Base-by-base conservation (phyloP, 179 eudicot species). In the Vitellaria paradoxa region DNA sequence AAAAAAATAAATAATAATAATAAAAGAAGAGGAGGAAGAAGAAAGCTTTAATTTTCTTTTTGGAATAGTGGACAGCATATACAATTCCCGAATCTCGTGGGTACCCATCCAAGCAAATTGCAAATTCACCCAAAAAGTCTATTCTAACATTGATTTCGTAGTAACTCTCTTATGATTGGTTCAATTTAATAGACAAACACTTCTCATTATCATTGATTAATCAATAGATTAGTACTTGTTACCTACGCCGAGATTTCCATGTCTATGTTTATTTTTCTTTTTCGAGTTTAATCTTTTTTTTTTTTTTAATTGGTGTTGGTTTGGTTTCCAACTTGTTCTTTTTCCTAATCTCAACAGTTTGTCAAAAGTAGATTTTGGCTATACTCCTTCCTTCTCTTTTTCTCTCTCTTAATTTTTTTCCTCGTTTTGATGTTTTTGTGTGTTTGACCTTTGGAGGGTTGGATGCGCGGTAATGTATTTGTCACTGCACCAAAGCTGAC, bases 401-500 rank as follows among this genome's bases (percentile, higher is more conserved):
- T 23, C 23, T 18, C 12, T 8, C 23, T 42, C 8, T 57, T 17
- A 6, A 47, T 62, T 62, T 62, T 62, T 52, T 2, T 37, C 64
- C 63, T 71, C 52, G 24, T 72, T 72, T 78, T 21, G 77, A 74
- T 79, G 77, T 79, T 73, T 65, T 53, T 79, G 78, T 55, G 46
- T 74, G 77, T 79, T 79, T 79, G 81, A 73, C 77, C 73, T 53
- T 65, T 40, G 14, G 68, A 79, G 57, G 67, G 81, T 65, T 64
- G 73, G 77, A 75, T 63, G 65, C 42, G 77, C 18, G 79, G 74
- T 59, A 52, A 52, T 76, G 83, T 76, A 47, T 63, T 65, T 37
- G 74, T 76, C 81, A 78, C 84, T 78, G 87, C 82, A 70, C 81
- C 79, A 81, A 84, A 81, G 83, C 80, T 78, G 87, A 81, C 87